phyloP scores from a whole-genome alignment of 208 protist species.

The Blechomonas ayalai region DNA sequence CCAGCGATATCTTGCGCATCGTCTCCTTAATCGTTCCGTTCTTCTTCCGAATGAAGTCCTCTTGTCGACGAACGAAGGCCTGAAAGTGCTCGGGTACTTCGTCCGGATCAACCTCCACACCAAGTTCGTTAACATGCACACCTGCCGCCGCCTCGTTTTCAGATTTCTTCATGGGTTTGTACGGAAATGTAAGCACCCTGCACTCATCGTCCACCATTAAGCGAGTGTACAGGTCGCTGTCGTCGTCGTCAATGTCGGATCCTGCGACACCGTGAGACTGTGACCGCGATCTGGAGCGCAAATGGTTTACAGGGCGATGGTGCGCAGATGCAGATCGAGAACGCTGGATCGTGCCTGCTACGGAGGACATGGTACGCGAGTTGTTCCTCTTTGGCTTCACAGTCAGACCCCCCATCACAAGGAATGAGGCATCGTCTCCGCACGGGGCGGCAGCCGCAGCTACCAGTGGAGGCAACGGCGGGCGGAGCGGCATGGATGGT shows the following conservation, averaged over 20 bases:
- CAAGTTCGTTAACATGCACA: conserved; percentile 48
- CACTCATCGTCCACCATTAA: conserved; percentile 48
- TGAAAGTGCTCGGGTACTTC: conserved; percentile 72
- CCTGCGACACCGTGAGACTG: background rate
- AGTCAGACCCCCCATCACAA: conserved; percentile 72
- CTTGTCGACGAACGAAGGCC: conserved; percentile 75
- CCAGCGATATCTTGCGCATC: conserved; percentile 50
- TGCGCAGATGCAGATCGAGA: background rate
- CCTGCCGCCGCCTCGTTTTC: background rate
- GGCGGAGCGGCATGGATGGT: conserved; percentile 17
- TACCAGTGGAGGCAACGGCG: conserved; percentile 49
- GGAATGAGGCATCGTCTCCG: conserved; percentile 66
- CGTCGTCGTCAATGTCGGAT: conserved; percentile 2
- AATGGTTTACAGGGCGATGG: background rate
- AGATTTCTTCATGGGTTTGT: conserved; percentile 13
- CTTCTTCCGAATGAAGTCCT: conserved; percentile 83
- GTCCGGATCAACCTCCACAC: conserved; percentile 50
- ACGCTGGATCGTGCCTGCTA: background rate
- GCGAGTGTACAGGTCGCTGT: too few species aligned
- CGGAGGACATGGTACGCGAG: too few species aligned
- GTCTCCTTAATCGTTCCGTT: conserved; percentile 21
- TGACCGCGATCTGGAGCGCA: background rate
- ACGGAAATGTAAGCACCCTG: conserved; percentile 54
- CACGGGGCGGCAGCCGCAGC: conserved; percentile 53
- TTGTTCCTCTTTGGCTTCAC: conserved; percentile 9